These are phyloP conservation scores for Cutaneotrichosporon cutaneum DNA, from an alignment of 1,284 basidiomycete species.

Conservation along the genomic window DNA sequence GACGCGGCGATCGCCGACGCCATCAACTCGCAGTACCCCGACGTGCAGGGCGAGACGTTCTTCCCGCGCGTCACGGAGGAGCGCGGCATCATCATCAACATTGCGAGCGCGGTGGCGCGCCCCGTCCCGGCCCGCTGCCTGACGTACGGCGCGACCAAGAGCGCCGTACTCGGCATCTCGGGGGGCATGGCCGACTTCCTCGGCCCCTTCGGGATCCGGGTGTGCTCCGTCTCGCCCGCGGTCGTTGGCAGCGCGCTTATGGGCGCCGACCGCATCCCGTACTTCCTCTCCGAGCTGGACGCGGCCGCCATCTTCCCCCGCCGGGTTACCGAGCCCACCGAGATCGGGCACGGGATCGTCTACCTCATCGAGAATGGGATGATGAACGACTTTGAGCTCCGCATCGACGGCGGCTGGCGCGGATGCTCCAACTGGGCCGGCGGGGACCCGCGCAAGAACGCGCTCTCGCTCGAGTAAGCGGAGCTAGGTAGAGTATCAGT, in stretches of 20 bases:
- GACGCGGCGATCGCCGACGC: slow-evolving; percentile 37
- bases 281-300: slow-evolving; percentile 29
- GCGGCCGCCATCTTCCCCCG: slow-evolving; percentile 28
- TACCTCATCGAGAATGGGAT: slow-evolving; percentile 39
- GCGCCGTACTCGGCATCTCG: slow-evolving; percentile 28
- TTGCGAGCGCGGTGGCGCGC: slow-evolving; percentile 32
- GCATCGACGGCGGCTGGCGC: slow-evolving; percentile 32
- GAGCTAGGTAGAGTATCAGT: not conserved
- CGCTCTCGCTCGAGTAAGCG: slow-evolving; percentile 20
- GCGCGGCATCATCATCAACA: slow-evolving; percentile 40
- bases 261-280: slow-evolving; percentile 27
- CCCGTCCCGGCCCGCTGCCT: slow-evolving; percentile 36
- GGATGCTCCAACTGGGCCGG: slow-evolving; percentile 27
- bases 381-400: slow-evolving; percentile 36
- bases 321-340: slow-evolving; percentile 24
- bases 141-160: slow-evolving; percentile 38
- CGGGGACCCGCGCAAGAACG: slow-evolving; percentile 22
- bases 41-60: slow-evolving; percentile 17
- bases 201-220: slow-evolving; percentile 38
- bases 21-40: slow-evolving; percentile 38
- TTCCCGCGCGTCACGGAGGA: slow-evolving; percentile 29
- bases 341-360: slow-evolving; percentile 27
- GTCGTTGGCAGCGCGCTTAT: slow-evolving; percentile 36
- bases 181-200: slow-evolving; percentile 31
- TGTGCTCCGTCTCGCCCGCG: slow-evolving; percentile 37